Base-by-base conservation (phyloP, 2,329 filamentous ascomycete genomes). In the Claviceps sp. region DNA sequence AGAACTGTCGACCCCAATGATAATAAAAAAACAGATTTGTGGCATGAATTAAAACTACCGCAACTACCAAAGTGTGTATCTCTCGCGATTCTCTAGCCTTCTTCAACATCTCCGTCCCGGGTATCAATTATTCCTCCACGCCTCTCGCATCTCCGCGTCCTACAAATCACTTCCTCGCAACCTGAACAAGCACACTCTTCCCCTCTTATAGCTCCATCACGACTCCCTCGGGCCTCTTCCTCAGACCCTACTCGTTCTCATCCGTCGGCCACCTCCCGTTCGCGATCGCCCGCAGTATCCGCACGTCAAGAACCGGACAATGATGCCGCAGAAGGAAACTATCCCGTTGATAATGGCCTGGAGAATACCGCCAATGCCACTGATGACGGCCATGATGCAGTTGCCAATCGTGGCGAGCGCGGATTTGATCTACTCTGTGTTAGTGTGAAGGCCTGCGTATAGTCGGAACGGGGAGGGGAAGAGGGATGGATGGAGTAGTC, bases 311-410 rank as follows among this genome's bases (percentile, higher is more conserved):
- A 78, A 86, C 56, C 73, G 73, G 66, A 87, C 78, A 65, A 87
- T 72, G 66, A 84, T 80, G 64, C 77, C 75, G 67, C 81, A 74
- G 67, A 86, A 73, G 53, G 74, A 67, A 56, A 85, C 80, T 61
- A 87, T 68, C 61, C 79, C 85, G 65, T 74, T 75, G 66, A 88
- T 77, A 63, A 88, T 83, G 60, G 81, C 80, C 57, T 75, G 76
- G 50, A 84, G 70, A 67, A 86, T 78, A 57, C 69, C 65, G 51
- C 78, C 84, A 60, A 88, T 80, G 60, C 77, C 82, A 58, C 79
- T 77, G 59, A 88, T 75, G 60, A 88, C 75, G 61, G 79, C 78
- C 76, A 84, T 86, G 55, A 87, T 74, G 63, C 75, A 76, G 57
- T 71, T 71, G 51, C 84, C 84, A 66, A 87, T 82, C 60, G 82